A percentile compares a stretch with the other conserved stretches of the same genome.
Conservation (phyloP, 768 basidiomycete species). For the Cystofilobasidium ferigula region DNA sequence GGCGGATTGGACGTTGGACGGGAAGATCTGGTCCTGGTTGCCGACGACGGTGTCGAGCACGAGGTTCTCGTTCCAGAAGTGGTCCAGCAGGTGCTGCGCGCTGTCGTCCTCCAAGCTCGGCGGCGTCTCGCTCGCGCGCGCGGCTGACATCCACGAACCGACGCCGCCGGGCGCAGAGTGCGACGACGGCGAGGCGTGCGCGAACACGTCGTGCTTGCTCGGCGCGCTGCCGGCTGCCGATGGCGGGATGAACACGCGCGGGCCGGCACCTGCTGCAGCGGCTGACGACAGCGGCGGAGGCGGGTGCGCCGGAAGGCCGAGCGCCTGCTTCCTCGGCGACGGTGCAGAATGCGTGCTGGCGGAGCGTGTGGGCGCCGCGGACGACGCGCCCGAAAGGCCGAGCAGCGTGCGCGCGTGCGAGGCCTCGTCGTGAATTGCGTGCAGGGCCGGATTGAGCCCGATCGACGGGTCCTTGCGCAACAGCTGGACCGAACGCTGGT, state of each 20-base stretch:
- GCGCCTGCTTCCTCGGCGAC: neutral
- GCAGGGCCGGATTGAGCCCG: neutral
- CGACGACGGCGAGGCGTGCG: neutral
- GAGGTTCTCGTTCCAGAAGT: conserved; percentile 24
- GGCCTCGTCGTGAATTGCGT: conserved; percentile 11
- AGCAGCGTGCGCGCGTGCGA: conserved; percentile 23
- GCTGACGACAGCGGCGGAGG: too few relatives aligned
- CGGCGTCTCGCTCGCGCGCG: conserved; percentile 6
- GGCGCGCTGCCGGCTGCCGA: neutral
- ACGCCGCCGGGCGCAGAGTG: neutral
- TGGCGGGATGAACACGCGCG: neutral
- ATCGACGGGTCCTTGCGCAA: conserved; percentile 2
- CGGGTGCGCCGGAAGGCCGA: neutral
- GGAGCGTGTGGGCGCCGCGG: neutral
- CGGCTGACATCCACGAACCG: neutral
- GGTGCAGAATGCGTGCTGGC: neutral
- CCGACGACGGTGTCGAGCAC: conserved; percentile 21
- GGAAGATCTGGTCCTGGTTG: conserved; percentile 20
- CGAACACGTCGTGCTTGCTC: neutral
- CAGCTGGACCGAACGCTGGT: conserved; percentile 20
- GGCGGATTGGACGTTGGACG: conserved; percentile 8
- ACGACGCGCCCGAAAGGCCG: conserved; percentile 7
- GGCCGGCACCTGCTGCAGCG: too few relatives aligned
- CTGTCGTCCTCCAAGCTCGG: conserved; percentile 22
- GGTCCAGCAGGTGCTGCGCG: conserved; percentile 22